These are phyloP conservation scores for Blastocystis sp. DNA, from an alignment of 352 stramenopile species.

Conservation along the genomic window DNA sequence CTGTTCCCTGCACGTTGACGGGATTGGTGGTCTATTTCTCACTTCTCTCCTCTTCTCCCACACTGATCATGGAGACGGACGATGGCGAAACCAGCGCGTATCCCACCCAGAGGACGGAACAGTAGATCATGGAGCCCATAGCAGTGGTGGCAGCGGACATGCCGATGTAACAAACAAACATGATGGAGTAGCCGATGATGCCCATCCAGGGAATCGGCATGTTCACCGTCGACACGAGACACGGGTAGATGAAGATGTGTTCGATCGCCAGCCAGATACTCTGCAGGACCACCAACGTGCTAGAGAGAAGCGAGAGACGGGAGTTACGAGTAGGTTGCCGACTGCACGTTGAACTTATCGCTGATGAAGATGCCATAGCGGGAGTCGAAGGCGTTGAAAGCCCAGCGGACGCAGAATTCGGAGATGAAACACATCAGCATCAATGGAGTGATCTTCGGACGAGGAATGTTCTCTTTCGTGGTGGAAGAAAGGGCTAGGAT, in stretches of 20 bases:
- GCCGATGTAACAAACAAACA: background rate
- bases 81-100: background rate
- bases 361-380: conserved; percentile 18
- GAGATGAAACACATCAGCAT: conserved; percentile 36
- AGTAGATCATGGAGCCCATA: background rate
- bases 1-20: background rate
- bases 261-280: background rate
- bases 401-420: conserved; percentile 43
- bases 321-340: background rate
- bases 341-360: conserved; percentile 1
- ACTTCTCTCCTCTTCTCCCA: background rate
- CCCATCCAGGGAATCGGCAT: background rate
- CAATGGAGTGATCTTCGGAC: background rate
- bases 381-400: conserved; percentile 15
- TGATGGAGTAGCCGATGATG: background rate
- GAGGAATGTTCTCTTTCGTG: background rate
- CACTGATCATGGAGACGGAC: conserved; percentile 42
- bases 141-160: background rate
- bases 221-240: background rate
- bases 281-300: background rate
- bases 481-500: background rate
- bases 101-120: conserved; percentile 28
- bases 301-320: background rate
- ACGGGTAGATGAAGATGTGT: background rate
- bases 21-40: background rate